Conservation (phyloP, 1,139 yeast genomes). For the Diutina pseudorugosa region DNA sequence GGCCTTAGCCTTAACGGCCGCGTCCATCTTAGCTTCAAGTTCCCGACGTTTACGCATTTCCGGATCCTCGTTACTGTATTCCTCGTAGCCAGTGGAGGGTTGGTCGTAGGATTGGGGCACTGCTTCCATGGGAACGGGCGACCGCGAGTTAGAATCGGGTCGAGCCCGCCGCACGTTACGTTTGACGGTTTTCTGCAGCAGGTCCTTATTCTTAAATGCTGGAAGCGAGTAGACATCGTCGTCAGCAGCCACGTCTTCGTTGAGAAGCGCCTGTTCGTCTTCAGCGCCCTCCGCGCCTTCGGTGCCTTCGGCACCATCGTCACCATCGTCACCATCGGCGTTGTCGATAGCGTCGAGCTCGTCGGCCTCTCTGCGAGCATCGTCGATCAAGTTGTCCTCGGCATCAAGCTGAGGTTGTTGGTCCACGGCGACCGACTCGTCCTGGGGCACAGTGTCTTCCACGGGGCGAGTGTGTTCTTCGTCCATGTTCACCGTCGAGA, state of each 20-base stretch:
- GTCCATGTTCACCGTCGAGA: not conserved
- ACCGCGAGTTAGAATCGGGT: slow-evolving; percentile 7
- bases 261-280: slow-evolving; percentile 4
- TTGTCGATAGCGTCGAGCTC: slow-evolving; percentile 5
- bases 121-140: slow-evolving; percentile 8
- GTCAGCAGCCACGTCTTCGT: slow-evolving; percentile 13
- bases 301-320: not conserved
- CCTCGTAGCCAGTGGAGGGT: slow-evolving; percentile 8
- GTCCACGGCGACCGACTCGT: not conserved
- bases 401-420: not conserved
- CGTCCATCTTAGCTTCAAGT: slow-evolving; percentile 71
- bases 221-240: slow-evolving; percentile 20
- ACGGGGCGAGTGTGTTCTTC: not conserved
- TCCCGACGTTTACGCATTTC: slow-evolving; percentile 54
- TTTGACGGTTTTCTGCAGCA: slow-evolving; percentile 20
- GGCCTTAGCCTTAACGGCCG: slow-evolving; percentile 58
- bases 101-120: slow-evolving; percentile 8
- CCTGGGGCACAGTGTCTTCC: not conserved
- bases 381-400: not conserved
- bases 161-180: slow-evolving; percentile 22
- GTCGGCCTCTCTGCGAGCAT: slow-evolving; percentile 3
- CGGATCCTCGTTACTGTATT: slow-evolving; percentile 29
- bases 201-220: slow-evolving; percentile 18
- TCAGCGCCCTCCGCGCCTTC: slow-evolving; percentile 1
- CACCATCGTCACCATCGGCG: not conserved